phyloP scores from a whole-genome alignment of 2,329 filamentous ascomycete genomes.

The Incumbomyces lentus region DNA sequence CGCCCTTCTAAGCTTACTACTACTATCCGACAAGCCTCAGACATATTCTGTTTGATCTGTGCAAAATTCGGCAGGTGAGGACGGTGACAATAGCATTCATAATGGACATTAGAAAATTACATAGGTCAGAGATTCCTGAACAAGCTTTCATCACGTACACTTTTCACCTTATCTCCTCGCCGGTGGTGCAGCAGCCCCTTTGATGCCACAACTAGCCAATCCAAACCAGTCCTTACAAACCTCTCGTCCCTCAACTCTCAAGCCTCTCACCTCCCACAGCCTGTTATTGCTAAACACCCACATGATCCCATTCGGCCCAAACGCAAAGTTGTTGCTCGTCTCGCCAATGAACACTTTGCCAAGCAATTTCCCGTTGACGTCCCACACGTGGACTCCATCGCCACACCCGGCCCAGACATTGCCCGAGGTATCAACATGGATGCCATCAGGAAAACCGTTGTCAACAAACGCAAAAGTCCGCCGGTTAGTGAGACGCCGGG shows the following conservation, averaged over 20 bases:
- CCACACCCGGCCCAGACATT: conserved; percentile 48
- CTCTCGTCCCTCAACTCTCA: conserved; percentile 1
- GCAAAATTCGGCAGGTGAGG: too few species aligned
- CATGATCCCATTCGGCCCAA: conserved; percentile 3
- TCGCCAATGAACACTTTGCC: conserved; percentile 43
- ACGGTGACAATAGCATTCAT: too few species aligned
- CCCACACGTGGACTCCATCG: conserved; percentile 48
- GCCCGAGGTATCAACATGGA: conserved; percentile 43
- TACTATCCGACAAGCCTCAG: too few species aligned
- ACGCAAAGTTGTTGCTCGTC: conserved; percentile 22
- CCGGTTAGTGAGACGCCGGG: conserved; percentile 29
- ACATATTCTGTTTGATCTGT: too few species aligned
- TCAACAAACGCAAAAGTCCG: conserved; percentile 44
- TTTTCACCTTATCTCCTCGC: not conserved
- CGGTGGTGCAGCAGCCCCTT: not conserved
- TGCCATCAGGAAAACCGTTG: conserved; percentile 36
- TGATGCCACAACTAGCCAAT: conserved; percentile 2
- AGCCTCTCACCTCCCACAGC: conserved; percentile 6
- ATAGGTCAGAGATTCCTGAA: too few species aligned
- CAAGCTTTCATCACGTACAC: too few species aligned
- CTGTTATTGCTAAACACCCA: conserved; percentile 5
- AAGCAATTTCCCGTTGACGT: conserved; percentile 39
- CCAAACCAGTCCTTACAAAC: conserved; percentile 5
- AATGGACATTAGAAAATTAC: too few species aligned
- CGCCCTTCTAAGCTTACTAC: too few species aligned